These are phyloP conservation scores for Cladorrhinum sp. DNA, from an alignment of 2,329 filamentous ascomycete genomes.

Conservation along the genomic window DNA sequence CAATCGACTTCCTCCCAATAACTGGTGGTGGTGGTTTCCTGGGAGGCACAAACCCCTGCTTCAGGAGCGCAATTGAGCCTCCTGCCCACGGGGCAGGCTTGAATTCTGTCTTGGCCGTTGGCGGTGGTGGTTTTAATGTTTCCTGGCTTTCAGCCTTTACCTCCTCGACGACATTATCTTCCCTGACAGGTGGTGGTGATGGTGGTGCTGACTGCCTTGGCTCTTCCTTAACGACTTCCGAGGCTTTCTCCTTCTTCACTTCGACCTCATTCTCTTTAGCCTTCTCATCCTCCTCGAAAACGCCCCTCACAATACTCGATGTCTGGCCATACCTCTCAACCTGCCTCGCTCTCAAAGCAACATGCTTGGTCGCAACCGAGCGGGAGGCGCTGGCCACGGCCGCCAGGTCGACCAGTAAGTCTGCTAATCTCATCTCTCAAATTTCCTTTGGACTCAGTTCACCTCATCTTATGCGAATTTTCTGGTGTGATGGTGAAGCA, in stretches of 20 bases:
- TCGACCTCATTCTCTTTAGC: neutral
- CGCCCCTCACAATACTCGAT: slow-evolving; percentile 40
- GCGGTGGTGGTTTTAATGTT: neutral
- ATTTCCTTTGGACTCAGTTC: neutral
- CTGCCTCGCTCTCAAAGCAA: slow-evolving; percentile 55
- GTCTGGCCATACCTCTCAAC: slow-evolving; percentile 48
- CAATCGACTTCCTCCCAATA: slow-evolving; percentile 6
- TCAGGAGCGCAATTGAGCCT: slow-evolving; percentile 8
- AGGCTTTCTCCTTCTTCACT: too few species aligned
- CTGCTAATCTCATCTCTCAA: slow-evolving; percentile 57
- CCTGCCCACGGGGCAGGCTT: slow-evolving; percentile 24
- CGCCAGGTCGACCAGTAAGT: slow-evolving; percentile 65
- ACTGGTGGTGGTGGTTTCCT: slow-evolving; percentile 8
- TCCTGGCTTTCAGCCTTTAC: neutral
- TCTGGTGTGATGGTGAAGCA: neutral
- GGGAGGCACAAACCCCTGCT: slow-evolving; percentile 15
- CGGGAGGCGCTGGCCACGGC: slow-evolving; percentile 68
- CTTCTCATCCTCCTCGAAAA: slow-evolving; percentile 28
- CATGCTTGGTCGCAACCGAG: slow-evolving; percentile 61
- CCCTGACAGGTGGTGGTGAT: neutral
- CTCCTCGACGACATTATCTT: neutral
- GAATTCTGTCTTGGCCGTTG: slow-evolving; percentile 8
- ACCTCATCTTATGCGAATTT: neutral
- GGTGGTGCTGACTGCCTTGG: neutral
- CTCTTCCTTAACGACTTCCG: neutral